These are phyloP conservation scores for Paraphaeosphaeria minitans DNA, from an alignment of 2,329 filamentous ascomycete species.

Conservation along the genomic window DNA sequence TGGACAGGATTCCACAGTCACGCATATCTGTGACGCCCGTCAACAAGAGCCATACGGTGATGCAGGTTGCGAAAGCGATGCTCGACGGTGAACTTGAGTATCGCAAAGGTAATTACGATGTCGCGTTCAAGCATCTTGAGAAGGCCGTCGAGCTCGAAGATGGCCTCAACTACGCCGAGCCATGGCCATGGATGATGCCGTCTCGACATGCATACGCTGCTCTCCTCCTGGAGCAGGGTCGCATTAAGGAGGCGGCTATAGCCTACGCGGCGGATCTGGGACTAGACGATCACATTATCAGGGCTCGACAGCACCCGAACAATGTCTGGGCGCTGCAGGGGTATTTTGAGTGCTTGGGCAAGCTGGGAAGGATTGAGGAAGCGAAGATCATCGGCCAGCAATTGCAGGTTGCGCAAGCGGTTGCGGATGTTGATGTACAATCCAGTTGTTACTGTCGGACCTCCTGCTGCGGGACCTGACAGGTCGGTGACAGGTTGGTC, in stretches of 20 bases:
- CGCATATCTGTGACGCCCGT: conserved; percentile 68
- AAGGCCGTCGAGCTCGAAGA: conserved; percentile 66
- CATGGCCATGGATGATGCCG: conserved; percentile 82
- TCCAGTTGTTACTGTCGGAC: conserved; percentile 63
- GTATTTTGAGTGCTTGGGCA: conserved; percentile 70
- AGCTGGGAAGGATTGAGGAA: conserved; percentile 57
- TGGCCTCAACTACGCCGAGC: conserved; percentile 70
- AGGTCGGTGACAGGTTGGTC: neutral
- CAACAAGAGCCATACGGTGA: conserved; percentile 67
- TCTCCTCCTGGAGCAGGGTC: conserved; percentile 69
- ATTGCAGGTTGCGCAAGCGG: conserved; percentile 58
- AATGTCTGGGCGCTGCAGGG: conserved; percentile 80
- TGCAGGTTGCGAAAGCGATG: conserved; percentile 66
- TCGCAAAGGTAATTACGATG: conserved; percentile 61
- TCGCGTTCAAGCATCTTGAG: conserved; percentile 65
- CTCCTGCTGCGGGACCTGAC: conserved; percentile 11
- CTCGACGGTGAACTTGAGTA: conserved; percentile 77
- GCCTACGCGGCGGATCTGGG: conserved; percentile 50
- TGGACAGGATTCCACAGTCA: conserved; percentile 59
- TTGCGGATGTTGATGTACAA: conserved; percentile 64
- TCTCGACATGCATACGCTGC: conserved; percentile 73
- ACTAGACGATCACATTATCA: conserved; percentile 59
- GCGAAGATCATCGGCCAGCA: conserved; percentile 56
- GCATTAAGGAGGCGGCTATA: conserved; percentile 44
- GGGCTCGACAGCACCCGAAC: conserved; percentile 69